A percentile compares a stretch with the other conserved stretches of the same genome.
These are phyloP conservation scores for Phycomyces blakesleeanus DNA, from an alignment of 192 early-diverging fungal genomes.

Conservation along the genomic window DNA sequence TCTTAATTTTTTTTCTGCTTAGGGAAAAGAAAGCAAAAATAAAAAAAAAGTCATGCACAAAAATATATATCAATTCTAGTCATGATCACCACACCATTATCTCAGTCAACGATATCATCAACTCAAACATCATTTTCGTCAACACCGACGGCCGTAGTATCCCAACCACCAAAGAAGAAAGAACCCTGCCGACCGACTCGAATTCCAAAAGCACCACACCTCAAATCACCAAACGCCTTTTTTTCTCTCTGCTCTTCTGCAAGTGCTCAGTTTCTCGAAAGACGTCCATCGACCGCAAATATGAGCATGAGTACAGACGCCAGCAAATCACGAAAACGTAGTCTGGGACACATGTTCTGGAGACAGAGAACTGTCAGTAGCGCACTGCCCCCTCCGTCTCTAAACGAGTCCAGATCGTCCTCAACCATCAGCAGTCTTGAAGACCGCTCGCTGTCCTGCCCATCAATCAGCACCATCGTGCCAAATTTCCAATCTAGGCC, in stretches of 20 bases:
- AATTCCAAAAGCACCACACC: not conserved
- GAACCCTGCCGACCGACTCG: not conserved
- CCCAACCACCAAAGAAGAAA: not conserved
- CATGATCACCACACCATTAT: constrained; percentile 2
- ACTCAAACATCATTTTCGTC: not conserved
- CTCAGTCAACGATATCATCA: not conserved
- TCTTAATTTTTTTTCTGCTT: too few species aligned
- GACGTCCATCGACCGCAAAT: not conserved
- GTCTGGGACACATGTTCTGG: not conserved
- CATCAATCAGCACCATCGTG: not conserved
- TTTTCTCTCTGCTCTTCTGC: constrained; percentile 4
- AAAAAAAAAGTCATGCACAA: not conserved
- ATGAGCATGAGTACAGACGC: not conserved
- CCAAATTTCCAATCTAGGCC: too few species aligned
- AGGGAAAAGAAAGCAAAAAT: too few species aligned
- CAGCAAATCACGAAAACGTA: not conserved
- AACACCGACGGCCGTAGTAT: too few species aligned
- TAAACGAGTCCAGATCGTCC: not conserved
- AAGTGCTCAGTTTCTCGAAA: not conserved
- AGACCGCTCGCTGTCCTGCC: not conserved
- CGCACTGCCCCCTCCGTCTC: not conserved
- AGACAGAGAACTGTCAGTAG: not conserved
- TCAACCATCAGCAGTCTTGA: not conserved
- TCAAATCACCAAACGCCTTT: constrained; percentile 1
- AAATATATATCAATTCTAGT: not conserved